Evolutionary conservation across 352 stramenopile genomes (phyloP), one percentile per base, ranked within the genome.

Genomic region (Globisporangium alternatum): DNA sequence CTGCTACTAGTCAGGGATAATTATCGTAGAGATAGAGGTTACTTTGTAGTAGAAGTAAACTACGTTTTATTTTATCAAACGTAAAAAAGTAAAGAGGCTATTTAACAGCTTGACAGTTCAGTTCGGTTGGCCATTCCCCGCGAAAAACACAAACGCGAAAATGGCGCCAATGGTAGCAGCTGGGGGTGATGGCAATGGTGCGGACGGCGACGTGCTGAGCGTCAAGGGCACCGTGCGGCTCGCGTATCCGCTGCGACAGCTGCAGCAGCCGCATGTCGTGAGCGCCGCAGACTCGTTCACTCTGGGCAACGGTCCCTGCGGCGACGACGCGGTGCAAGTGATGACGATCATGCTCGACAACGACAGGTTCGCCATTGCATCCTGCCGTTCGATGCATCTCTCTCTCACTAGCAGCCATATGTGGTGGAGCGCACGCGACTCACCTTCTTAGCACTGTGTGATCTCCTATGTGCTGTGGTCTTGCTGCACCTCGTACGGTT

Each of bases 271-370:
- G n/a, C 41, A 55, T 55, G 35, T 7, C 33, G 43, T 13, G 1
- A 25, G 28, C 1, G 39, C 19, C 2, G 19, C 57, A 8, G 67
- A 69, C 28, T 68, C 66, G 15, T 93, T 91, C 59, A 83, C 76
- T 8, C 67, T 83, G 31, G 81, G 85, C 7, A 67, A 64, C 8
- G 85, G 85, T 0, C 85, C 85, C n/a, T 91, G 85, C 49, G 80
- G 79, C 3, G 62, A 39, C 2, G 76, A 81, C 33, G 85, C 82
- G 21, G 70, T 69, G 49, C 75, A 78, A 15, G 69, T 93, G 12
- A 68, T 90, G 57, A 77, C 71, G 2, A 69, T 85, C 56, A 33
- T 80, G 15, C 61, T 93, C 15, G 71, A 90, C 55, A 78, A 75
- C 21, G 56, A 82, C 52, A 56, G 21, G 49, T 63, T 37, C 9